phyloP scores from a whole-genome alignment of 352 stramenopile species.

The Sclerospora graminicola region DNA sequence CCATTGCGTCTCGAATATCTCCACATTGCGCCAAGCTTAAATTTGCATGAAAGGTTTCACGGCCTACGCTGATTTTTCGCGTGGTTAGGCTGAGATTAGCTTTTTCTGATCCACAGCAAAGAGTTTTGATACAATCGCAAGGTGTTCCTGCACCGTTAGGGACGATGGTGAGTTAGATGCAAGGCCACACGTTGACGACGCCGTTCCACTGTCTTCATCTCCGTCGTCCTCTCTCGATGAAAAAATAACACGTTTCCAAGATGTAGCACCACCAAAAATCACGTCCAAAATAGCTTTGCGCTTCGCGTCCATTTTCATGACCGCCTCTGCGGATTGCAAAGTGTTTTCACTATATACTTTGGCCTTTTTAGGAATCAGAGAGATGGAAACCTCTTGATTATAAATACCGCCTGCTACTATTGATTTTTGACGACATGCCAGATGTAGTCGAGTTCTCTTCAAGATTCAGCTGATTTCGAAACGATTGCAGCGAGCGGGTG shows the following conservation, averaged over 20 bases:
- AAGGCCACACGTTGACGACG: slow-evolving; percentile 27
- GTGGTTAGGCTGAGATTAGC: too few relatives aligned
- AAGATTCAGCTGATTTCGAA: too few relatives aligned
- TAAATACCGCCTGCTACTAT: slow-evolving; percentile 33
- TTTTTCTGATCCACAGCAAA: too few relatives aligned
- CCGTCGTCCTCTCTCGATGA: slow-evolving; percentile 41
- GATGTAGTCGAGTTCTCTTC: too few relatives aligned
- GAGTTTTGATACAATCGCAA: too few relatives aligned
- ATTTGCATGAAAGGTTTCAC: slow-evolving; percentile 56
- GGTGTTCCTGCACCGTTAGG: too few relatives aligned
- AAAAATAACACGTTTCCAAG: slow-evolving; percentile 70
- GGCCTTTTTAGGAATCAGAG: slow-evolving; percentile 75
- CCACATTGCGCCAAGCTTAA: slow-evolving; percentile 53
- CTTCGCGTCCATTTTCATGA: too few relatives aligned
- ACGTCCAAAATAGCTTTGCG: slow-evolving; percentile 76
- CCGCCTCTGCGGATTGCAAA: too few relatives aligned
- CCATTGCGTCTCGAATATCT: too few relatives aligned
- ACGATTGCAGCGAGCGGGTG: slow-evolving; percentile 75
- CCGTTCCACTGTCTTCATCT: too few relatives aligned
- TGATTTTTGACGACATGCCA: slow-evolving; percentile 10
- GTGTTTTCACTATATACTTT: slow-evolving; percentile 75
- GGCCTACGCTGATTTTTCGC: too few relatives aligned
- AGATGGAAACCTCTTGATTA: slow-evolving; percentile 77
- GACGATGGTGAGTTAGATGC: too few relatives aligned
- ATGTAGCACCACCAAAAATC: slow-evolving; percentile 76